Conservation (phyloP, 352 stramenopile genomes). For the Phytophthora agathidicida region DNA sequence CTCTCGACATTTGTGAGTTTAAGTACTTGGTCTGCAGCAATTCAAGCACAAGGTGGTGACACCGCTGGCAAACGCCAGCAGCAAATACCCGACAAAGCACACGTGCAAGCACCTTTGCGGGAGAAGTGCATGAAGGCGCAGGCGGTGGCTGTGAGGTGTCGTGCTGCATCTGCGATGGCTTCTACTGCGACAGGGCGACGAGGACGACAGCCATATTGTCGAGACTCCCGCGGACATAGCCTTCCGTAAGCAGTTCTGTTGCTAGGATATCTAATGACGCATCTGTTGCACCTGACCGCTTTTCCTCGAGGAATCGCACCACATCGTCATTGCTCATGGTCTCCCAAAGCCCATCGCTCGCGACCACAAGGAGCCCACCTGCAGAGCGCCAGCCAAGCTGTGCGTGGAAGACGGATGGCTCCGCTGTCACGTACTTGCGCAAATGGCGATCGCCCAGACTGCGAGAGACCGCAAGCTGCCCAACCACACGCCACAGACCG, state of each 20-base stretch:
- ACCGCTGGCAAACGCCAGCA: no score
- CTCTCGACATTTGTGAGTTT: no score
- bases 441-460: constrained; percentile 92
- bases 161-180: no score
- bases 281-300: constrained; percentile 1
- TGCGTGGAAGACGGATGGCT: constrained; percentile 75
- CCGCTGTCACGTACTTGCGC: constrained; percentile 77
- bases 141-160: no score
- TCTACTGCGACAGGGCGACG: constrained; percentile 28
- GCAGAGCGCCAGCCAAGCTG: constrained; percentile 14
- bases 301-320: constrained; percentile 50
- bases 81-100: no score
- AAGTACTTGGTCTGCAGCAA: no score
- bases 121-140: no score
- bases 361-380: constrained; percentile 51
- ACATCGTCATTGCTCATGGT: constrained; percentile 65
- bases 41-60: no score
- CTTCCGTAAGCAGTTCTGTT: constrained; percentile 86
- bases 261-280: constrained; percentile 74
- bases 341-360: constrained; percentile 83
- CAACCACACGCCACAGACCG: constrained; percentile 88
- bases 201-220: constrained; percentile 94
- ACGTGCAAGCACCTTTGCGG: no score
- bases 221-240: constrained; percentile 93
- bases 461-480: constrained; percentile 91